Base-by-base conservation (phyloP, 75 land plant species). In the Ceratopteris richardii region DNA sequence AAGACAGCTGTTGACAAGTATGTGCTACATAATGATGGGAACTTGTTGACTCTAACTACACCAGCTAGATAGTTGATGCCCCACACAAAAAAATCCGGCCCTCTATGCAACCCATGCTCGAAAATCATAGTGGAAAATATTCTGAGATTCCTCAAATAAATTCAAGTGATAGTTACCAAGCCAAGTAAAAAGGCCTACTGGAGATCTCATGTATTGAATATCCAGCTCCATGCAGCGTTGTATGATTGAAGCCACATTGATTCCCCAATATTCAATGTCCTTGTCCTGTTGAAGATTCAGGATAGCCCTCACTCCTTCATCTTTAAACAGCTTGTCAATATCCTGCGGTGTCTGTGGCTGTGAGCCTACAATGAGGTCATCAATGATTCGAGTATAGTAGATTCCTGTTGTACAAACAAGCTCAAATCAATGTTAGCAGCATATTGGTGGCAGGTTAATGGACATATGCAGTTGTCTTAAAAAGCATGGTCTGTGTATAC, bases 181-280 rank as follows among this genome's bases (percentile, higher is more conserved):
- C n/a, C n/a, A n/a, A n/a, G n/a, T n/a, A 33, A 33, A 33, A 33
- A 33, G 9, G 9, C 3, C 37, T 76, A 89, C 95, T 40, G 95
- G 95, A 25, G 57, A 74, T 64, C 95, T 78, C 76, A 82, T 79
- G 48, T 89, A 85, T 16, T 65, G 70, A 24, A 89, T 78, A 42
- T 73, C 86, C 31, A 82, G 42, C 31, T 77, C 66, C 21, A 70
- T 26, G 18, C 89, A 82, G 36, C 76, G 68, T 11, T 70, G 46
- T 16, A 77, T 29, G 24, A 82, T 86, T 11, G 90, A 62, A 19
- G 64, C 30, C 14, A 89, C 54, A 57, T 85, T 82, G 23, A 89
- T 73, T 36, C 86, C 86, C 95, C 95, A 89, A 43, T 85, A 89
- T 50, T 70, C 86, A 29, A 86, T 58, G 46, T 89, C 90, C 22